phyloP scores from a whole-genome alignment of 345 rosid genomes.

The Erodium maritimum region DNA sequence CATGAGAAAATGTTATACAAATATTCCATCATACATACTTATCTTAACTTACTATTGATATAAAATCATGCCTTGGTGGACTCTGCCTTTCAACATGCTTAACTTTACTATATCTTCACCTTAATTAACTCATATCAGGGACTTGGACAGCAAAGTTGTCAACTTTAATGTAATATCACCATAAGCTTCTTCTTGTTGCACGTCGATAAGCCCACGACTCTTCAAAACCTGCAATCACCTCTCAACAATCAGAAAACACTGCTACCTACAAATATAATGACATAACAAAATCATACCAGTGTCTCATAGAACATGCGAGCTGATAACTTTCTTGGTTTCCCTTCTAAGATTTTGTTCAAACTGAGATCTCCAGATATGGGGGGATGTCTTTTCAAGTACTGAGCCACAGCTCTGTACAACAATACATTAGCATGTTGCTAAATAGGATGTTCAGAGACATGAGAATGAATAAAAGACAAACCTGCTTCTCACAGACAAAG shows the following conservation, averaged over 20 bases:
- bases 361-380: slow-evolving; percentile 34
- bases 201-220: slow-evolving; percentile 57
- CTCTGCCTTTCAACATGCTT: no score
- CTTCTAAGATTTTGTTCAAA: slow-evolving; percentile 51
- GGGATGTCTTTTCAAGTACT: slow-evolving; percentile 41
- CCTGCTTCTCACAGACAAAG: slow-evolving; percentile 61
- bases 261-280: no score
- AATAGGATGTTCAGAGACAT: background rate
- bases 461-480: background rate
- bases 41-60: no score
- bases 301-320: slow-evolving; percentile 91
- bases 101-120: no score
- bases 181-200: slow-evolving; percentile 50
- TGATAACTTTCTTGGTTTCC: slow-evolving; percentile 55
- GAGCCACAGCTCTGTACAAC: slow-evolving; percentile 63
- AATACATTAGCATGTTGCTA: background rate
- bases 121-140: slow-evolving; percentile 8
- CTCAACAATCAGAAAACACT: background rate
- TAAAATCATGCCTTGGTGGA: no score
- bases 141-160: slow-evolving; percentile 34
- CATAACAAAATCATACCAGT: slow-evolving; percentile 25
- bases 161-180: slow-evolving; percentile 48
- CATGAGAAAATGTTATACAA: no score
- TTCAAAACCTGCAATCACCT: slow-evolving; percentile 52
- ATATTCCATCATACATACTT: no score